Evolutionary conservation across 2,329 filamentous ascomycete species (phyloP).

Genomic region (Rhynchosporium graminicola): DNA sequence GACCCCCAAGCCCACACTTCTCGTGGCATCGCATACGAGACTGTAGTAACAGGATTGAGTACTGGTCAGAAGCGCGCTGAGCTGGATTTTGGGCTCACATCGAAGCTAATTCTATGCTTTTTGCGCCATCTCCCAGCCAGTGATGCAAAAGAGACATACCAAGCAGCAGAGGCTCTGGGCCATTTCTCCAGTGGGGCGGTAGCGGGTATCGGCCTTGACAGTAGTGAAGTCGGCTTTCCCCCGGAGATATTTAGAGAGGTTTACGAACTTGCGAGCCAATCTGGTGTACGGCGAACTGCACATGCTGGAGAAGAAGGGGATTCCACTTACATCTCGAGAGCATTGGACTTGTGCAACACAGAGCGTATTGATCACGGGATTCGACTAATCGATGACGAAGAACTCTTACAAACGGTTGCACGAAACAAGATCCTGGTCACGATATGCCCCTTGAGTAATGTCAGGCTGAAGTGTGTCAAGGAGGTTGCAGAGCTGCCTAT

Average conservation of each 20-base stretch:
- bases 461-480: constrained; percentile 52
- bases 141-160: constrained; percentile 53
- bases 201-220: constrained; percentile 67
- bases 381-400: constrained; percentile 59
- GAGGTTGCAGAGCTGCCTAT: constrained; percentile 49
- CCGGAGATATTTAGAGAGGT: constrained; percentile 62
- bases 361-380: constrained; percentile 76
- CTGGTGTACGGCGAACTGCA: constrained; percentile 64
- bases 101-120: constrained; percentile 70
- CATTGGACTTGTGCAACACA: constrained; percentile 62
- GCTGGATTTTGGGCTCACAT: constrained; percentile 62
- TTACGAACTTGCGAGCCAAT: constrained; percentile 55
- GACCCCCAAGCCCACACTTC: constrained; percentile 74
- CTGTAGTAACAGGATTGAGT: constrained; percentile 63
- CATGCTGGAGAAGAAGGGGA: constrained; percentile 79
- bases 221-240: constrained; percentile 58
- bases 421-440: constrained; percentile 62
- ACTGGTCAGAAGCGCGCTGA: constrained; percentile 61
- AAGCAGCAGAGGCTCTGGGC: constrained; percentile 44
- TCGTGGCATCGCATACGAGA: constrained; percentile 63
- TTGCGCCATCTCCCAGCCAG: constrained; percentile 66
- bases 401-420: constrained; percentile 59
- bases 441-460: constrained; percentile 73
- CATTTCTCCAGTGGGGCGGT: constrained; percentile 56
- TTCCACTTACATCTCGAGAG: constrained; percentile 62